Base-by-base conservation (phyloP, 2,329 filamentous ascomycete genomes). In the Fusarium liriodendri region DNA sequence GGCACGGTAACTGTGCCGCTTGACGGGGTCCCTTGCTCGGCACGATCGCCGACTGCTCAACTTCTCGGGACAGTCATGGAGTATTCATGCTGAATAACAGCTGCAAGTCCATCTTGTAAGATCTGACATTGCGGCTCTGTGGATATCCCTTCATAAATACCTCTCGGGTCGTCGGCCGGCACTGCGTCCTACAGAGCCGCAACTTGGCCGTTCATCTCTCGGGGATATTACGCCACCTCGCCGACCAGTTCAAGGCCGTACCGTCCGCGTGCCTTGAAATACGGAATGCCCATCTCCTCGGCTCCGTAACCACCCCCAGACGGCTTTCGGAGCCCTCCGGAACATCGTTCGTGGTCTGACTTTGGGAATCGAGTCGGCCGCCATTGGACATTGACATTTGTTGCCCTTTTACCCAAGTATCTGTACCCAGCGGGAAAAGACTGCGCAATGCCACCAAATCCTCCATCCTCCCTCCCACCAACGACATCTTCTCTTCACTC, bases 301-400 rank as follows among this genome's bases (percentile, higher is more conserved):
- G 27, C 50, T 38, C 35, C 62, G 25, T 50, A 38, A 32, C 16
- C 16, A 27, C 50, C 50, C 22, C 42, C 14, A 35, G 32, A 20
- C 18, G 38, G 37, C 8, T 37, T 57, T 67, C 72, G 72, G 69
- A 50, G 72, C 62, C 35, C 69, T 65, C 72, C 69, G 72, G 58
- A 38, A 45, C 64, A 62, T 35, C 29, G 45, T 66, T 70, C 45
- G 61, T 75, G 62, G 50, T 50, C 66, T 73, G 68, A 71, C 38
- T 60, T 38, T 38, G 57, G 57, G 62, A 42, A 67, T 70, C 67
- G n/a, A 38, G 45, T 58, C 66, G 55, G 57, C 47, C 57, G 59
- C 61, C 33, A 35, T 38, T 64, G 29, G 57, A 42, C 63, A 1
- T 71, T 35, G 25, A 40, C 45, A 54, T 40, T n/a, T 9, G 20